Base-by-base conservation (phyloP, 2,329 filamentous ascomycete genomes). In the Colletotrichum truncatum region DNA sequence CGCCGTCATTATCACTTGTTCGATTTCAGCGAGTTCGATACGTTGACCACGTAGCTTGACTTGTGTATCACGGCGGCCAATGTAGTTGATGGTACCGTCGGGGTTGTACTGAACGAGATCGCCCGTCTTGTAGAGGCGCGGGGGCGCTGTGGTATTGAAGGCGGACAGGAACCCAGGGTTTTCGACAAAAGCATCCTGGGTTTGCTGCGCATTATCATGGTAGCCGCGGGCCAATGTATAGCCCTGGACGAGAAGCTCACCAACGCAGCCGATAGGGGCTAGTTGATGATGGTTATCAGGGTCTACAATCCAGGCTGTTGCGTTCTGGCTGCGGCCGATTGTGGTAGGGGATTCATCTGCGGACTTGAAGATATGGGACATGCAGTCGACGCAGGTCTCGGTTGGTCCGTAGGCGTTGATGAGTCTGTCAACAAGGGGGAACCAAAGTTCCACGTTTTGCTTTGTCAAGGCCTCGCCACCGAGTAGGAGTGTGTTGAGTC, bases 61-160 rank as follows among this genome's bases (percentile, higher is more conserved):
- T 25, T 54, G 51, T 21, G 51, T 54, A 30, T 54, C 34, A n/a
- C 32, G 25, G 18, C 32, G 23, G 11, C 59, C 59, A 16, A 64
- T 14, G 18, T 49, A 46, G n/a, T 64, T 12, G 18, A 64, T 56
- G 4, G 39, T 28, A n/a, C n/a, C n/a, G n/a, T n/a, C n/a, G n/a
- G n/a, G n/a, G n/a, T n/a, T n/a, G n/a, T n/a, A n/a, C n/a, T n/a
- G n/a, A n/a, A n/a, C n/a, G n/a, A n/a, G n/a, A n/a, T n/a, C n/a
- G n/a, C n/a, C n/a, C 3, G 84, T 85, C 66, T 80, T 81, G 69
- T 84, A 86, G 8, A 81, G n/a, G n/a, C n/a, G n/a, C n/a, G n/a
- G n/a, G n/a, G 32, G 5, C 73, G 73, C 6, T 12, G 18, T 34
- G n/a, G 41, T 12, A 12, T 30, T 4, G 51, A 30, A 48, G 21